These are phyloP conservation scores for Meyerozyma sp. DNA, from an alignment of 1,139 yeast genomes.

Conservation along the genomic window DNA sequence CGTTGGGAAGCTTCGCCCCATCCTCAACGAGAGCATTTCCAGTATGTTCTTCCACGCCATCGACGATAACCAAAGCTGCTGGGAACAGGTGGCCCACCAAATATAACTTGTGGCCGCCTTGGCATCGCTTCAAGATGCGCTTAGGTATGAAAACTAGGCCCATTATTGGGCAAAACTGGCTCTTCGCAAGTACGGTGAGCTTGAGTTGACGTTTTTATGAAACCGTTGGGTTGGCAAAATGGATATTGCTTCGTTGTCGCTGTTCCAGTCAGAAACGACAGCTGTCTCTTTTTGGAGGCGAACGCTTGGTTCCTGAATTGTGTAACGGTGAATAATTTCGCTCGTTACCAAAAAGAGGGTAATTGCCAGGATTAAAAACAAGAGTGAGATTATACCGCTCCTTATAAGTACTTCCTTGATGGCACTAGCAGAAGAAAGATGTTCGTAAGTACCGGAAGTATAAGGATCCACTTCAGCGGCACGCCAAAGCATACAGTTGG, in stretches of 20 bases:
- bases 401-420: neutral
- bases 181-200: conserved; percentile 39
- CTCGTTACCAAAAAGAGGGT: neutral
- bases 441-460: neutral
- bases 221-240: conserved; percentile 19
- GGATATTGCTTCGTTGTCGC: conserved; percentile 1
- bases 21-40: conserved; percentile 3
- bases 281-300: neutral
- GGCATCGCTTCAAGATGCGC: conserved; percentile 17
- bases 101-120: conserved; percentile 6
- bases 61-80: conserved; percentile 23
- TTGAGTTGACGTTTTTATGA: conserved; percentile 34
- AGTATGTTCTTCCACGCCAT: conserved; percentile 5
- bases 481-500: neutral
- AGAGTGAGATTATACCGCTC: neutral
- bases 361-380: neutral
- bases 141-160: conserved; percentile 33
- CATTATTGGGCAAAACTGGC: conserved; percentile 33
- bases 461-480: neutral
- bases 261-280: neutral
- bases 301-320: neutral
- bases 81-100: conserved; percentile 25
- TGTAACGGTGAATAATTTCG: neutral
- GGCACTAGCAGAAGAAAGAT: neutral
- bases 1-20: conserved; percentile 3